These are phyloP conservation scores for Phaffia australis DNA, from an alignment of 768 basidiomycete species.

Conservation along the genomic window DNA sequence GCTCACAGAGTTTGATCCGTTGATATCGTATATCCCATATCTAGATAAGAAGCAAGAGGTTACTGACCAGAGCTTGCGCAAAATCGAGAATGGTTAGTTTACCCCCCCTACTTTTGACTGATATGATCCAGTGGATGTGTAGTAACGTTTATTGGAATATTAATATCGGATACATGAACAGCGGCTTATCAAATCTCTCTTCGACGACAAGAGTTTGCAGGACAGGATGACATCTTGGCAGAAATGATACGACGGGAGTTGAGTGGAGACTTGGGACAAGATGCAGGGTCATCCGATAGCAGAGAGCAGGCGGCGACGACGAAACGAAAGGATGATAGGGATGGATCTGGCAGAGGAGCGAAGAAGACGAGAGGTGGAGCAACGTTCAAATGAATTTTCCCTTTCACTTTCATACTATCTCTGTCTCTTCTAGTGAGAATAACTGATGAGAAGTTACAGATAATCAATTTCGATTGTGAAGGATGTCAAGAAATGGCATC, in stretches of 20 bases:
- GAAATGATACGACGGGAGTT: conserved; percentile 18
- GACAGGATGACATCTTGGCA: conserved; percentile 1
- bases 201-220: conserved; percentile 13
- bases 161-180: background rate
- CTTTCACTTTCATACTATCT: too few species aligned
- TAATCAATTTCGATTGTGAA: too few species aligned
- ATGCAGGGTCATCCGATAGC: too few species aligned
- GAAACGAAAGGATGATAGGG: background rate
- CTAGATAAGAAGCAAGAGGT: conserved; percentile 79
- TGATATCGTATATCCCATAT: conserved; percentile 58
- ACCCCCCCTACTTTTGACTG: background rate
- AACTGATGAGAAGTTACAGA: too few species aligned
- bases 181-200: conserved; percentile 22
- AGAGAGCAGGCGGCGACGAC: background rate
- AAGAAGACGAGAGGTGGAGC: background rate
- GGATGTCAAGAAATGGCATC: too few species aligned
- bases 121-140: background rate
- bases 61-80: conserved; percentile 74
- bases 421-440: too few species aligned
- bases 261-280: too few species aligned
- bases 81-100: conserved; percentile 75
- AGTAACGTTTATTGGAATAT: too few species aligned
- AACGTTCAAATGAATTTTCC: background rate
- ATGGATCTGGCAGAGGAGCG: background rate
- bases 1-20: conserved; percentile 60